Evolutionary conservation across 2,329 filamentous ascomycete genomes (phyloP).

Genomic region (Clonostachys chloroleuca): DNA sequence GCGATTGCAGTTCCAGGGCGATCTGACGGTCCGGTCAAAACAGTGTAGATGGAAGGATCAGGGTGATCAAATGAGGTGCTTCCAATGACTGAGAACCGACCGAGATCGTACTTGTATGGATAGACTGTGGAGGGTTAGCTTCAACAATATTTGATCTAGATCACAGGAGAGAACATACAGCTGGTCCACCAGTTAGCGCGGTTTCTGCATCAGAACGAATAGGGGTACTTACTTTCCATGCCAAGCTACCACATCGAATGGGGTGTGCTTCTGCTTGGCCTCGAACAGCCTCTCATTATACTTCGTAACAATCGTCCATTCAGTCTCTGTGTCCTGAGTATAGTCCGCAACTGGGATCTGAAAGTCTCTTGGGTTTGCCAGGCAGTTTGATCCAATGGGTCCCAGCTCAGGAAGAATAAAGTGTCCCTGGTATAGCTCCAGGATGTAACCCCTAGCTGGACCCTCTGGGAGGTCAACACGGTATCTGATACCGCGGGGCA

Average conservation of each 20-base stretch:
- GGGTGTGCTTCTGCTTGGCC: constrained; percentile 63
- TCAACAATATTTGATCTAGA: background rate
- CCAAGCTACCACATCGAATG: constrained; percentile 79
- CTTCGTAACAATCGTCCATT: constrained; percentile 45
- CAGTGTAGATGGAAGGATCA: constrained; percentile 75
- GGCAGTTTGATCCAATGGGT: constrained; percentile 67
- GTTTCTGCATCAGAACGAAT: too few species aligned
- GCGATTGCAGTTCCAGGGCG: constrained; percentile 60
- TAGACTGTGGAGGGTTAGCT: constrained; percentile 35
- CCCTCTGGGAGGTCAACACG: constrained; percentile 53
- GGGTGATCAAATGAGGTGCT: constrained; percentile 72
- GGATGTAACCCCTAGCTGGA: constrained; percentile 66
- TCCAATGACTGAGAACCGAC: constrained; percentile 71
- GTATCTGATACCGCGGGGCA: constrained; percentile 58
- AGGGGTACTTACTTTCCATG: constrained; percentile 58
- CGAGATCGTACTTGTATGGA: constrained; percentile 79
- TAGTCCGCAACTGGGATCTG: constrained; percentile 61
- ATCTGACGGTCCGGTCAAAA: constrained; percentile 58
- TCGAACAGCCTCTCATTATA: constrained; percentile 63
- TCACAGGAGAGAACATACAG: background rate
- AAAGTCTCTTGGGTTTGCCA: constrained; percentile 75
- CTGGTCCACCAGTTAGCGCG: background rate
- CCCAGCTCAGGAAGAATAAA: constrained; percentile 69
- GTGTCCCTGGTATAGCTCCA: constrained; percentile 71
- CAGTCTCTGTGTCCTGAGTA: background rate